These are phyloP conservation scores for Melampsora abietis-canadensis DNA, from an alignment of 1,284 basidiomycete species.

Conservation along the genomic window DNA sequence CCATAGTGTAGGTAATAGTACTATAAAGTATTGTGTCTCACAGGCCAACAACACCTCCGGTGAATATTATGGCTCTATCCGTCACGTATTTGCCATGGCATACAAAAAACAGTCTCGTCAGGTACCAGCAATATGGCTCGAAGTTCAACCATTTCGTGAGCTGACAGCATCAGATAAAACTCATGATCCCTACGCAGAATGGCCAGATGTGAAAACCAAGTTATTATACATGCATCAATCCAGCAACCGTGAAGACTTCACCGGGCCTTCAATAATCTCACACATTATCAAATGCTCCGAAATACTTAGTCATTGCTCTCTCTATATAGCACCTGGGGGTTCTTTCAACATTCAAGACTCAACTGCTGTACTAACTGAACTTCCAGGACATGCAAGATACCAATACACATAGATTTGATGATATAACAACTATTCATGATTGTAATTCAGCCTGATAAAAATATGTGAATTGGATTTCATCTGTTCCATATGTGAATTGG, in stretches of 20 bases:
- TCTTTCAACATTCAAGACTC: background rate
- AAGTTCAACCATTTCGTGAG: background rate
- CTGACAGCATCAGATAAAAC: background rate
- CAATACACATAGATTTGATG: too few relatives aligned
- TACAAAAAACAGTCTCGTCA: background rate
- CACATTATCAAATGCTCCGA: constrained; percentile 3
- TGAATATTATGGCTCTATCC: background rate
- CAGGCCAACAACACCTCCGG: too few relatives aligned
- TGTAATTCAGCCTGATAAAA: too few relatives aligned
- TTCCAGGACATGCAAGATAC: background rate
- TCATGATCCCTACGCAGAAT: background rate
- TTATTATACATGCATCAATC: background rate
- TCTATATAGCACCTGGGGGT: background rate
- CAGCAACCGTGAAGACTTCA: background rate
- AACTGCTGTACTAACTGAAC: background rate
- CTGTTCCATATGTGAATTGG: too few relatives aligned
- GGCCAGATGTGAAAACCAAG: background rate
- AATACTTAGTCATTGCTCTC: background rate
- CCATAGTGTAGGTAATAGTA: background rate
- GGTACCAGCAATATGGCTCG: background rate
- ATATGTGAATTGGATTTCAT: too few relatives aligned
- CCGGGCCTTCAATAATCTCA: too few relatives aligned
- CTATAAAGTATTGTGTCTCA: background rate
- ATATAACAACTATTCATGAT: too few relatives aligned
- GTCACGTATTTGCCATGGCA: background rate